Conservation (phyloP, 352 stramenopile genomes). For the Phytophthora ramorum region DNA sequence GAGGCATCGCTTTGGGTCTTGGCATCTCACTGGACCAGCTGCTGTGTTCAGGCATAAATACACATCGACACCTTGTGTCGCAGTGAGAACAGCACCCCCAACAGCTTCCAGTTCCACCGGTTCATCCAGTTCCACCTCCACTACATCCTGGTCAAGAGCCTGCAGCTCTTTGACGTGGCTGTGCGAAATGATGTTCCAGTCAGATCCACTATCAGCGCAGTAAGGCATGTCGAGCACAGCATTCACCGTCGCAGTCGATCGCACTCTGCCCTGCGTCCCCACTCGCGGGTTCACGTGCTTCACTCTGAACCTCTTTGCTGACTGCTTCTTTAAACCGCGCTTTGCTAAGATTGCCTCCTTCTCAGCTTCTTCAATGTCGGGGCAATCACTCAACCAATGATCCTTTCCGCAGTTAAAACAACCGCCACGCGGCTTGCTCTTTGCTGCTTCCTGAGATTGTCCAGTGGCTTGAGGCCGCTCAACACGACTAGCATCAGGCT, state of each 20-base stretch:
- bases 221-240: background rate
- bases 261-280: background rate
- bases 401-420: slow-evolving; percentile 26
- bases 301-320: background rate
- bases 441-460: background rate
- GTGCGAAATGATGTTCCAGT: slow-evolving; percentile 17
- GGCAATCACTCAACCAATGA: slow-evolving; percentile 18
- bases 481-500: background rate
- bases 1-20: slow-evolving; percentile 6
- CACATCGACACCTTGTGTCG: slow-evolving; percentile 13
- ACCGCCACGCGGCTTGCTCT: slow-evolving; percentile 8
- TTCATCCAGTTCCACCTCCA: background rate
- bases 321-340: background rate
- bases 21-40: slow-evolving; percentile 9
- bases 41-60: slow-evolving; percentile 10
- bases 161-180: slow-evolving; percentile 9
- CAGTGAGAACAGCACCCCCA: background rate
- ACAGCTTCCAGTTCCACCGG: background rate
- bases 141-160: background rate
- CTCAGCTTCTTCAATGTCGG: slow-evolving; percentile 6
- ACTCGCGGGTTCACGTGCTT: slow-evolving; percentile 1
- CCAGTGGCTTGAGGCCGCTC: background rate
- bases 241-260: slow-evolving; percentile 5
- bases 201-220: slow-evolving; percentile 24
- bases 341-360: slow-evolving; percentile 4